Conservation (phyloP, 1,284 basidiomycete genomes). For the Paramarasmius palmivorus region DNA sequence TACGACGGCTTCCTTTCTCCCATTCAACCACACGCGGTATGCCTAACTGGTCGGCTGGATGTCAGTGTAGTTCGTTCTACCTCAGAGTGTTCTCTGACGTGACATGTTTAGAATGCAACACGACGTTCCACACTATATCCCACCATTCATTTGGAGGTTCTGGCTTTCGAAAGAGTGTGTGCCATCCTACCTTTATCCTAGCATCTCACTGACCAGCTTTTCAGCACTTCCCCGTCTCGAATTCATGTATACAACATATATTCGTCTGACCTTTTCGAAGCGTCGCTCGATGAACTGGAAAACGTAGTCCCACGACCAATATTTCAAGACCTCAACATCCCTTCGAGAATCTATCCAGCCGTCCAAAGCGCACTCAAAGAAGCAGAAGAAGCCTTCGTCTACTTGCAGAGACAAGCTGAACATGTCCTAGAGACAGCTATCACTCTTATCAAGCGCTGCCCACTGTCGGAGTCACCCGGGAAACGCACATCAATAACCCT, state of each 20-base stretch:
- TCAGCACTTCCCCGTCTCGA: slow-evolving; percentile 30
- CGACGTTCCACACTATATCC: slow-evolving; percentile 33
- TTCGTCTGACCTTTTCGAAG: slow-evolving; percentile 47
- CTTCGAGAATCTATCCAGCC: slow-evolving; percentile 27
- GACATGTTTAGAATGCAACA: slow-evolving; percentile 6
- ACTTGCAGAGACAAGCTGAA: slow-evolving; percentile 43
- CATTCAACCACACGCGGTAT: too few relatives aligned
- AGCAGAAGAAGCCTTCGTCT: slow-evolving; percentile 41
- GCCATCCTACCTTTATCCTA: not conserved
- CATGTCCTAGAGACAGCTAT: slow-evolving; percentile 34
- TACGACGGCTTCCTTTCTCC: too few relatives aligned
- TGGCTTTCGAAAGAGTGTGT: slow-evolving; percentile 40
- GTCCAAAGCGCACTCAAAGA: slow-evolving; percentile 34
- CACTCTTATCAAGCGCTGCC: slow-evolving; percentile 23
- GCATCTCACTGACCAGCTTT: not conserved
- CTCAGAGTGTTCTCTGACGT: too few relatives aligned
- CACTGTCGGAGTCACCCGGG: slow-evolving; percentile 2
- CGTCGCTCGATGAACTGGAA: slow-evolving; percentile 25
- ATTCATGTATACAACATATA: slow-evolving; percentile 54
- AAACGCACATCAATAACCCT: slow-evolving; percentile 23
- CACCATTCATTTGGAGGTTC: slow-evolving; percentile 42
- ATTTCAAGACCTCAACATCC: slow-evolving; percentile 43
- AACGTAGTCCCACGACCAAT: slow-evolving; percentile 30
- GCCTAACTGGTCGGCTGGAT: too few relatives aligned
- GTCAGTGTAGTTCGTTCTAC: too few relatives aligned